These are phyloP conservation scores for Phytophthora tentaculata DNA, from an alignment of 352 stramenopile species.

Conservation along the genomic window DNA sequence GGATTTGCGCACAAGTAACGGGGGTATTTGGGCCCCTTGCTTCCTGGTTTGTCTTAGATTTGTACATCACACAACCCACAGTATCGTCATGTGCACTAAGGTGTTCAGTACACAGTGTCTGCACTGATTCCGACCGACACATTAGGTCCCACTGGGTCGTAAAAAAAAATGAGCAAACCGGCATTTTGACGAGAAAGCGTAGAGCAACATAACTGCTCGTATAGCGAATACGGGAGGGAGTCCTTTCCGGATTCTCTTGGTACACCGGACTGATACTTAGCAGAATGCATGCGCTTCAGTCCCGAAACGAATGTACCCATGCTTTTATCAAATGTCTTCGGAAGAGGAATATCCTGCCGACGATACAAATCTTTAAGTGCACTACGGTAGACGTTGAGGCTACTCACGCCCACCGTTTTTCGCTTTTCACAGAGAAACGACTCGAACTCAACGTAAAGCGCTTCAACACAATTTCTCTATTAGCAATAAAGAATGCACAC, in stretches of 20 bases:
- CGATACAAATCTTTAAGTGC: slow-evolving; percentile 10
- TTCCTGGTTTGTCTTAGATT: background rate
- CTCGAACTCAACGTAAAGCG: slow-evolving; percentile 11
- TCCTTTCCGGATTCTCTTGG: background rate
- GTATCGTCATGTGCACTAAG: background rate
- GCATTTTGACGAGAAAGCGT: background rate
- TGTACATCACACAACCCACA: background rate
- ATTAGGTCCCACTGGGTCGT: background rate
- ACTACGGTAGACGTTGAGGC: slow-evolving; percentile 12
- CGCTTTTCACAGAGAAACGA: slow-evolving; percentile 6
- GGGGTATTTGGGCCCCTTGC: background rate
- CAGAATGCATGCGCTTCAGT: slow-evolving; percentile 5
- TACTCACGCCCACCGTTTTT: slow-evolving; percentile 6
- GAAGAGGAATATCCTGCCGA: slow-evolving; percentile 1
- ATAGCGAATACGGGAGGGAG: background rate
- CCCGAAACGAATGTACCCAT: slow-evolving; percentile 11
- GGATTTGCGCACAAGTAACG: background rate
- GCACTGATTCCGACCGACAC: background rate
- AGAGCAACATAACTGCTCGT: background rate
- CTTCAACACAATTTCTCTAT: slow-evolving; percentile 1
- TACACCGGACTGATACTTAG: background rate
- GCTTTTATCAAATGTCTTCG: background rate
- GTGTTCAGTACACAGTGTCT: background rate
- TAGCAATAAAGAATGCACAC: background rate
- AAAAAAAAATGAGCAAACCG: background rate